phyloP scores from a whole-genome alignment of 78 protist genomes.

The Andalucia godoyi region DNA sequence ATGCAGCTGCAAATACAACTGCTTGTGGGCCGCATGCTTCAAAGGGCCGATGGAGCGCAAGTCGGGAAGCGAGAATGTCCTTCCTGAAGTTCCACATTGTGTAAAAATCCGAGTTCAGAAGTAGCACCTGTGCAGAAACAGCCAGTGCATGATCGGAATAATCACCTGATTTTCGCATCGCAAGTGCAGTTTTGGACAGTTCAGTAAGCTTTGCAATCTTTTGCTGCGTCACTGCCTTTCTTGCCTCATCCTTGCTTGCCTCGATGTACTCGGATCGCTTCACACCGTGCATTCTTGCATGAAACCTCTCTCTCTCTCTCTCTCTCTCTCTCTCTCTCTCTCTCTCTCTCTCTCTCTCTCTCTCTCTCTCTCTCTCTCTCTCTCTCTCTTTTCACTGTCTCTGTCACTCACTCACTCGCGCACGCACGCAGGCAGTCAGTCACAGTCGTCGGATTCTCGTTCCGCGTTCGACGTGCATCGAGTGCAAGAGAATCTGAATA shows the following conservation, averaged over 20 bases:
- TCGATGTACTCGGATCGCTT: not conserved
- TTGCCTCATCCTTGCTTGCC: not conserved
- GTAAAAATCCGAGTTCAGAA: slow-evolving; percentile 71
- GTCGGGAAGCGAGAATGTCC: slow-evolving; percentile 1
- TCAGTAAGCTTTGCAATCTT: not conserved
- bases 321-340: slow-evolving; percentile 9
- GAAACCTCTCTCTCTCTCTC: not conserved
- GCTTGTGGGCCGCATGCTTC: too few relatives aligned
- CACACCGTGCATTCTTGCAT: slow-evolving; percentile 3
- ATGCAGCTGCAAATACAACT: not conserved
- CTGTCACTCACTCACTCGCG: not conserved
- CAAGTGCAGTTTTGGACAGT: not conserved
- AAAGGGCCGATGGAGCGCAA: not conserved
- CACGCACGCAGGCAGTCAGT: too few relatives aligned
- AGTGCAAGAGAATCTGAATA: too few relatives aligned
- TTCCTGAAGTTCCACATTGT: slow-evolving; percentile 72
- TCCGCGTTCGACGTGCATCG: too few relatives aligned
- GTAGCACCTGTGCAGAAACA: slow-evolving; percentile 22
- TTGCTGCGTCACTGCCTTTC: not conserved
- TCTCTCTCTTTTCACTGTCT: not conserved
- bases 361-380: slow-evolving; percentile 1
- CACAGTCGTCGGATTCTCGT: too few relatives aligned
- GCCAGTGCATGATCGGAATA: not conserved
- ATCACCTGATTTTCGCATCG: not conserved
- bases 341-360: slow-evolving; percentile 4